Conservation (phyloP, 768 basidiomycete species). For the Mycena galericulata region DNA sequence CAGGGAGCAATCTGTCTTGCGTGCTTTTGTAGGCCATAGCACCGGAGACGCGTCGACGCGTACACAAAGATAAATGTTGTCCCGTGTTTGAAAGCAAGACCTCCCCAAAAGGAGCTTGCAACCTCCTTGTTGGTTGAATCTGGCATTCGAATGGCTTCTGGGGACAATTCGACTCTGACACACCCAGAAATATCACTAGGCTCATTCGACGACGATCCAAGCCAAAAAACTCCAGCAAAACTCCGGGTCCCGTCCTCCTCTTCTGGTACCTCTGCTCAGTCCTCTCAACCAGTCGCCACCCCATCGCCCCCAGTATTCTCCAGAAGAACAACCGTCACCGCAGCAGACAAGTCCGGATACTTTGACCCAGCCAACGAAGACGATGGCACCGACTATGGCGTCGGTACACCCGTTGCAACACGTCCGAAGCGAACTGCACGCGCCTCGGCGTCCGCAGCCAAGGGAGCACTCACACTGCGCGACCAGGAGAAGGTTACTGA, state of each 20-base stretch:
- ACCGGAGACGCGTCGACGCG: no score
- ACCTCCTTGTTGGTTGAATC: no score
- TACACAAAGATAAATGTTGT: no score
- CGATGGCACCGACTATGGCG: conserved; percentile 44
- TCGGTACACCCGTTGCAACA: conserved; percentile 61
- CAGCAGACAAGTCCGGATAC: conserved; percentile 28
- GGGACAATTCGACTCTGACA: no score
- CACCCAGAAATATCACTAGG: conserved; percentile 34
- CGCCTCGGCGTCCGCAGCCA: conserved; percentile 52
- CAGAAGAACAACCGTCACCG: conserved; percentile 24
- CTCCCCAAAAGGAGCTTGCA: no score
- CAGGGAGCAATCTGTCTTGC: no score
- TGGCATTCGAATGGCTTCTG: no score
- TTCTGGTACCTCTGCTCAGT: conserved; percentile 33
- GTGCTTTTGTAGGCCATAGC: no score
- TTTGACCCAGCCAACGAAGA: conserved; percentile 25
- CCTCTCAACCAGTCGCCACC: conserved; percentile 32
- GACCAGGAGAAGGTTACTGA: conserved; percentile 99
- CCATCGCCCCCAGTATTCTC: conserved; percentile 35
- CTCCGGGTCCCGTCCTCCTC: conserved; percentile 34
- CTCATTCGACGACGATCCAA: conserved; percentile 33
- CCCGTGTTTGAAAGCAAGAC: no score
- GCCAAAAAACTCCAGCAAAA: conserved; percentile 32
- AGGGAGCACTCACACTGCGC: conserved; percentile 80
- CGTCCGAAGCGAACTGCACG: conserved; percentile 58